These are phyloP conservation scores for Acacia crassicarpa DNA, from an alignment of 306 rosid genomes.

Conservation along the genomic window DNA sequence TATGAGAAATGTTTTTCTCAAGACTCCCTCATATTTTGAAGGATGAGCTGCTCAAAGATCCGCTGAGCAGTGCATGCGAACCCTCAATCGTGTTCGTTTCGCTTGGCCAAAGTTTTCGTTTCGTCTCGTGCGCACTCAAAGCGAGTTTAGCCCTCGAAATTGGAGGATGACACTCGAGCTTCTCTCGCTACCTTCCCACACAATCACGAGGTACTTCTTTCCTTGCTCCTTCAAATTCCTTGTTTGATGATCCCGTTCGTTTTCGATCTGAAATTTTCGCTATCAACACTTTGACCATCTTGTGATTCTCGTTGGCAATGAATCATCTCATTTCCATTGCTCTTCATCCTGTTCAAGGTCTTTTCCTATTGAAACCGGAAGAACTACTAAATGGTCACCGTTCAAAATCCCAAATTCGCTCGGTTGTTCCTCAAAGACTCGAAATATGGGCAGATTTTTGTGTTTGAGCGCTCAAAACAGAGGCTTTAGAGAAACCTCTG, in stretches of 20 bases:
- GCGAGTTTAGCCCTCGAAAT: neutral
- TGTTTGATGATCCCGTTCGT: neutral
- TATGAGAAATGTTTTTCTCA: no score
- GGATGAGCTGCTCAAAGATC: no score
- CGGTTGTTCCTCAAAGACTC: conserved; percentile 20
- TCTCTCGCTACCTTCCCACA: conserved; percentile 31
- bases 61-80: no score
- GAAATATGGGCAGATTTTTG: conserved; percentile 31
- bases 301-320: neutral
- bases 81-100: no score
- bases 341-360: conserved; percentile 33
- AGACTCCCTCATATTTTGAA: no score
- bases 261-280: conserved; percentile 2
- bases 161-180: conserved; percentile 17
- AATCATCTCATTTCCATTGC: neutral
- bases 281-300: neutral
- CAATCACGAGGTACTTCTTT: conserved; percentile 36
- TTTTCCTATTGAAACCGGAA: conserved; percentile 36
- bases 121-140: neutral
- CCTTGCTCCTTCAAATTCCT: neutral
- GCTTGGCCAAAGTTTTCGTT: neutral
- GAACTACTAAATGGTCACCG: conserved; percentile 32
- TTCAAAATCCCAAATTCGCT: conserved; percentile 39
- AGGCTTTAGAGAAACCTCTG: conserved; percentile 30
- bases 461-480: conserved; percentile 43